Conservation (phyloP, 208 protist genomes). For the Leishmania major region DNA sequence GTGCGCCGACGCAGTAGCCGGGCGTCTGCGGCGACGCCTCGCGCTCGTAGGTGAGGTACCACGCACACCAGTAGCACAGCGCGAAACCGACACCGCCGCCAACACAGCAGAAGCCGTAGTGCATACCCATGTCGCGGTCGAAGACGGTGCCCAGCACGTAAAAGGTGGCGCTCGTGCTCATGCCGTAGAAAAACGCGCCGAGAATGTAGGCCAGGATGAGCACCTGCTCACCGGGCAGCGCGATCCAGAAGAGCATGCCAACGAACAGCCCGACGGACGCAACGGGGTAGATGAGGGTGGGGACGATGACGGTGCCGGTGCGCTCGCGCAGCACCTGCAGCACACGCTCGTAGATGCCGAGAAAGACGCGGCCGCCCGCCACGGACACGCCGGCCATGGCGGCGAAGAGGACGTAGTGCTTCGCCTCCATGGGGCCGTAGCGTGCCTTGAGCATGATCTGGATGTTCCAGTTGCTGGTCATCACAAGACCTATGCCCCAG, state of each 20-base stretch:
- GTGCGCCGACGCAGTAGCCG: constrained; percentile 37
- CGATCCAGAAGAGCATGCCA: constrained; percentile 45
- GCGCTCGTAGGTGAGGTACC: constrained; percentile 43
- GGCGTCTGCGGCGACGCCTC: constrained; percentile 26
- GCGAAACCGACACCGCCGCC: constrained; percentile 46
- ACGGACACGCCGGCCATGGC: constrained; percentile 45
- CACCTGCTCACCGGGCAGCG: constrained; percentile 39
- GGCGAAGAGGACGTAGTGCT: constrained; percentile 56
- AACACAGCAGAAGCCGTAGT: constrained; percentile 61
- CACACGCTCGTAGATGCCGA: constrained; percentile 48
- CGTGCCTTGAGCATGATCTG: constrained; percentile 40
- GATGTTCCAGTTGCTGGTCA: constrained; percentile 61
- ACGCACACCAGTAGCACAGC: constrained; percentile 41
- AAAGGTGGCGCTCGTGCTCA: constrained; percentile 50
- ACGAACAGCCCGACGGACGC: constrained; percentile 39
- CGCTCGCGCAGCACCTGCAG: constrained; percentile 26
- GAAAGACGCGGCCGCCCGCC: constrained; percentile 44
- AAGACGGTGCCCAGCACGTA: constrained; percentile 61
- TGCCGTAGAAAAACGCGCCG: constrained; percentile 43
- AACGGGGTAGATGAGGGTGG: constrained; percentile 39
- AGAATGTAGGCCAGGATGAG: constrained; percentile 45
- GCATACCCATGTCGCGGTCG: constrained; percentile 59
- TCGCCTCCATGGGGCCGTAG: constrained; percentile 36
- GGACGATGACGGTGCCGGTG: constrained; percentile 17
- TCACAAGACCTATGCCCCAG: constrained; percentile 53